Evolutionary conservation across 495 filamentous ascomycete genomes (phyloP).

Genomic region (Neurospora sp.): DNA sequence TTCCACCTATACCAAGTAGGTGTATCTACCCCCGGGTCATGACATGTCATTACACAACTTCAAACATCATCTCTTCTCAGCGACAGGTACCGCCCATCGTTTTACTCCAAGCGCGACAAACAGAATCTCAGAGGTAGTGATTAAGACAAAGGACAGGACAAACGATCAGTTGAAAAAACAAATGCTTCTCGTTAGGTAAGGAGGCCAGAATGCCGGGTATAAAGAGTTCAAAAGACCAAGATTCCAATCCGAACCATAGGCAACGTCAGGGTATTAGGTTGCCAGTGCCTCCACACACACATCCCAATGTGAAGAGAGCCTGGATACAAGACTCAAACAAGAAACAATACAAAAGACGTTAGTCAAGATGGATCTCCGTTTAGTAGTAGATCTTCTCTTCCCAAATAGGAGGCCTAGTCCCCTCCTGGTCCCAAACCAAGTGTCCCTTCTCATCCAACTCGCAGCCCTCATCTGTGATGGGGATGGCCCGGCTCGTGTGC

Average conservation of each 20-base stretch:
- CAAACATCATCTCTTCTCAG: background rate
- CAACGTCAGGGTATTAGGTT: background rate
- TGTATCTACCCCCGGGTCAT: background rate
- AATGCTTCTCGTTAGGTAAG: background rate
- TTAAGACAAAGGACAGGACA: background rate
- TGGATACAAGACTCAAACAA: background rate
- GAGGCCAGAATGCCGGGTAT: background rate
- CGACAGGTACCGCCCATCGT: background rate
- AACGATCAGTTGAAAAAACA: background rate
- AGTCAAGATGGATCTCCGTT: background rate
- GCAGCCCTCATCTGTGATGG: constrained; percentile 77
- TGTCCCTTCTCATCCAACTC: constrained; percentile 71
- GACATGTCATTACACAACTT: background rate
- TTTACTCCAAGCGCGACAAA: background rate
- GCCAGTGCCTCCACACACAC: background rate
- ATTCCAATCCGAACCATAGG: background rate
- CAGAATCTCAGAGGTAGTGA: background rate
- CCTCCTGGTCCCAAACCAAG: constrained; percentile 64
- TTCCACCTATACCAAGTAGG: background rate
- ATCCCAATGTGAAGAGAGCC: background rate
- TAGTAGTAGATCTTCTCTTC: constrained; percentile 56
- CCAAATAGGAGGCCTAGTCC: constrained; percentile 67
- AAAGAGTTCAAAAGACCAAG: background rate
- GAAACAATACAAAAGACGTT: background rate
- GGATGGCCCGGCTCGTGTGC: constrained; percentile 60